Base-by-base conservation (phyloP, 495 filamentous ascomycete genomes). In the Hypomontagnella submonticulosa region DNA sequence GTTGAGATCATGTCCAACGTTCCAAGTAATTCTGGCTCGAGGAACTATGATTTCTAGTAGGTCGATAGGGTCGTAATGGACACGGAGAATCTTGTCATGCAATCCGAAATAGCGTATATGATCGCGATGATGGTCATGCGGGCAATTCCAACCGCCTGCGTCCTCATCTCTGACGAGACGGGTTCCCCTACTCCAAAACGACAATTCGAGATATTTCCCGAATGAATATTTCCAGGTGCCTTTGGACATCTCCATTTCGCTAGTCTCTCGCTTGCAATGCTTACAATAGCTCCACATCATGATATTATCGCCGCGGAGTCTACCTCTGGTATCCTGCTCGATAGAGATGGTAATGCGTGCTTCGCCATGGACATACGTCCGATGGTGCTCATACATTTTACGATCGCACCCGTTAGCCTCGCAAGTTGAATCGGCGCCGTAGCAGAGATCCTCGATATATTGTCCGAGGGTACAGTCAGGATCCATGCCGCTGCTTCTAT, bases 171-270 rank as follows among this genome's bases (percentile, higher is more conserved):
- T 89, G 49, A 92, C 85, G 23, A 93, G 83, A 71, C 87, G 90
- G 38, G 97, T 76, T 48, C 92, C 89, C 53, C 84, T 89, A 72
- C 92, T 95, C 94, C 93, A 98, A 71, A 97, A 98, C 2, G 92
- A 95, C 12, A 99, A 80, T 76, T 99, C 96, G 20, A 99, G 82
- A 69, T 97, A 99, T 76, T 99, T 99, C 3, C 89, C 94, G 70
- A 99, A 96, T 0, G 96, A 98, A 74, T 99, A 99, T 75, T 96
- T 98, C 93, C 94, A 99, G 1, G 92, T 97, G 71, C 84, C 93
- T 49, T 92, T 89, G 0, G 94, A 97, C 95, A 99, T 99, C 12
- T 91, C 90, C 61, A 91, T 89, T 37, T 93, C 87, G 38, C 91
- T 90, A 1, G 93, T 97, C 73, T 97, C 93, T 57, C 90, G 90